Base-by-base conservation (phyloP, 1,139 yeast species). In the Debaryomyces singareniensis region DNA sequence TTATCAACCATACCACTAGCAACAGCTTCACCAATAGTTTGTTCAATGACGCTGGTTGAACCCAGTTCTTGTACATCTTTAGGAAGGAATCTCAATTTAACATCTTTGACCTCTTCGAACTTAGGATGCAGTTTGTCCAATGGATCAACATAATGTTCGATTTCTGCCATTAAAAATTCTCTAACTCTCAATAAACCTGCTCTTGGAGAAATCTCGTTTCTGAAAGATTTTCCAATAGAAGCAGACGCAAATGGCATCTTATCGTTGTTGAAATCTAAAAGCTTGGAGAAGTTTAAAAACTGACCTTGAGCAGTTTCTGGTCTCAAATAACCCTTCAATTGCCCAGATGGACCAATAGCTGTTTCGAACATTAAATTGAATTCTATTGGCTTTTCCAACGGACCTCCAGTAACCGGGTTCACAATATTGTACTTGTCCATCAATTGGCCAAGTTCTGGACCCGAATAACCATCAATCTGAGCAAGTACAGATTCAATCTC, bases 261-360 rank as follows among this genome's bases (percentile, higher is more conserved):
- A 56, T 83, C 79, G 64, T 93, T 93, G 75, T 93, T 93, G 71
- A 80, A 84, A 50, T 93, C 98, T 50, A 87, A 76, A 51, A 93
- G 73, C 66, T 91, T 91, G 66, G 76, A 75, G 62, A 93, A 93
- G 72, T 93, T 93, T 53, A 93, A 72, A 61, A 93, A 93, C 65
- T 93, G 98, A 51, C 99, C 98, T 69, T 93, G 99, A 16, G 99
- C 99, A 39, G 99, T 93, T 68, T 93, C 99, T 35, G 99, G 99
- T 63, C 99, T 80, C 54, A 93, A 67, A 63, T 75, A 93, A 45
- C 98, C 98, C 69, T 84, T 87, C 60, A 89, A 68, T 55, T 81
- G 87, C 51, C 98, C 98, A 35, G 96, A 84, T 38, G 99, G 98
- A 32, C 99, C 99, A 57, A 93, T 93, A 35, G 96, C 96, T 35